Conservation (phyloP, 2,329 filamentous ascomycete species). For the Magnaporthiopsis rhizophila region DNA sequence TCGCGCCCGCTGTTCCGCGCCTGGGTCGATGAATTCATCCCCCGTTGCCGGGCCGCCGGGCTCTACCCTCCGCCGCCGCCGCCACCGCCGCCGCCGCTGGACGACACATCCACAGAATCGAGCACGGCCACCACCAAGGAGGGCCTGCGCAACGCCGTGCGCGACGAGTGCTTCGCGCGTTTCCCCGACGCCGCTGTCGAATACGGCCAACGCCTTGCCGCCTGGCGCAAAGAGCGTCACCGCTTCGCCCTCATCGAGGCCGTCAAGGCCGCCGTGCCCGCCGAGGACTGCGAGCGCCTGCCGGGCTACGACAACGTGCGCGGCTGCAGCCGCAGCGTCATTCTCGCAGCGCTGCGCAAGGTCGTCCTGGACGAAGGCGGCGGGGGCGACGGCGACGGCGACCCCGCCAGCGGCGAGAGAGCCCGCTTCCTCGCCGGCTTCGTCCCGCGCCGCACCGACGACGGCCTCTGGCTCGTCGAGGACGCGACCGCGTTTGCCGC, state of each 20-base stretch:
- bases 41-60: constrained; percentile 34
- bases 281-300: constrained; percentile 12
- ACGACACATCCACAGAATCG: constrained; percentile 10
- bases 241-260: constrained; percentile 28
- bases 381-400: constrained; percentile 9
- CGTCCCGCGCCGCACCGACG: constrained; percentile 17
- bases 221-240: constrained; percentile 33
- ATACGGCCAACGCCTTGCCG: constrained; percentile 33
- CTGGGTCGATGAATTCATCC: constrained; percentile 60
- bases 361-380: constrained; percentile 39
- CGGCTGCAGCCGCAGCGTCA: constrained; percentile 27
- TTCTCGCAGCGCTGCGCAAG: constrained; percentile 36
- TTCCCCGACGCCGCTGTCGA: constrained; percentile 37
- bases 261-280: constrained; percentile 18
- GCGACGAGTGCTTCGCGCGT: constrained; percentile 40
- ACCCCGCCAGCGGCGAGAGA: constrained; percentile 16
- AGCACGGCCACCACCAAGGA: constrained; percentile 5
- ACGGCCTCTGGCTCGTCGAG: constrained; percentile 37
- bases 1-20: constrained; percentile 47
- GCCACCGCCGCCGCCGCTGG: neutral
- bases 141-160: constrained; percentile 35
- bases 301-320: constrained; percentile 16
- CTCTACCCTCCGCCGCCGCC: constrained; percentile 20
- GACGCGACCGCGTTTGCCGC: constrained; percentile 33
- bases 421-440: neutral